These are phyloP conservation scores for Citrullus colocynthis DNA, from an alignment of 306 rosid species.

Conservation along the genomic window DNA sequence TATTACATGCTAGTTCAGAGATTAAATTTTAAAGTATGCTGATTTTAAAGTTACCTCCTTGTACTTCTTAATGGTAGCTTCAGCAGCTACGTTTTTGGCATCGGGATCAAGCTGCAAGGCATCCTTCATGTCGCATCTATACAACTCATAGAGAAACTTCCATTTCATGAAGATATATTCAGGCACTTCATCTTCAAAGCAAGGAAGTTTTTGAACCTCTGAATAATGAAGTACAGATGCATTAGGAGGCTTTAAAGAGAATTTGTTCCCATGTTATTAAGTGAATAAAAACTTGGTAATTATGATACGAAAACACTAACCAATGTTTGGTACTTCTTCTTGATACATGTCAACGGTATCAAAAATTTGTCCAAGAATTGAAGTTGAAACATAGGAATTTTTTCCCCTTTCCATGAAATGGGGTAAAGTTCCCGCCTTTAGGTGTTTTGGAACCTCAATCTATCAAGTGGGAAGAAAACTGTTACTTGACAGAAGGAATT, in stretches of 20 bases:
- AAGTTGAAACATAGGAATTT: conserved; percentile 33
- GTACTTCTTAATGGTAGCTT: conserved; percentile 24
- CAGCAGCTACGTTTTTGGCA: conserved; percentile 21
- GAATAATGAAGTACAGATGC: conserved; percentile 4
- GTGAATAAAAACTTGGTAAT: not conserved
- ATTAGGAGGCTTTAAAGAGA: not conserved
- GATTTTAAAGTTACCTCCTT: conserved; percentile 24
- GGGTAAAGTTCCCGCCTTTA: conserved; percentile 30
- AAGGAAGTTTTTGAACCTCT: conserved; percentile 41
- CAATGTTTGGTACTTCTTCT: conserved; percentile 15
- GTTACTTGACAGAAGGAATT: not conserved
- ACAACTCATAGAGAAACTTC: conserved; percentile 14
- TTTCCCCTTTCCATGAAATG: conserved; percentile 52
- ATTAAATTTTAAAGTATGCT: too few relatives aligned
- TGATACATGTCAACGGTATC: conserved; percentile 33
- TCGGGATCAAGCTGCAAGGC: conserved; percentile 6
- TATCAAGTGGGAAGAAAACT: conserved; percentile 10
- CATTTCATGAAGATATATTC: conserved; percentile 18
- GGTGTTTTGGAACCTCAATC: conserved; percentile 38
- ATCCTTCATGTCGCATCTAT: conserved; percentile 24
- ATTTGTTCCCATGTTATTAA: not conserved
- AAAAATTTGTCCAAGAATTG: conserved; percentile 53
- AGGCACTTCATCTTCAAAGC: conserved; percentile 47
- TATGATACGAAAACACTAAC: conserved; percentile 16
- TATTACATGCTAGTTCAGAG: too few relatives aligned